Base-by-base conservation (phyloP, 139 green algal genomes). In the Diplosphaera chodatii region DNA sequence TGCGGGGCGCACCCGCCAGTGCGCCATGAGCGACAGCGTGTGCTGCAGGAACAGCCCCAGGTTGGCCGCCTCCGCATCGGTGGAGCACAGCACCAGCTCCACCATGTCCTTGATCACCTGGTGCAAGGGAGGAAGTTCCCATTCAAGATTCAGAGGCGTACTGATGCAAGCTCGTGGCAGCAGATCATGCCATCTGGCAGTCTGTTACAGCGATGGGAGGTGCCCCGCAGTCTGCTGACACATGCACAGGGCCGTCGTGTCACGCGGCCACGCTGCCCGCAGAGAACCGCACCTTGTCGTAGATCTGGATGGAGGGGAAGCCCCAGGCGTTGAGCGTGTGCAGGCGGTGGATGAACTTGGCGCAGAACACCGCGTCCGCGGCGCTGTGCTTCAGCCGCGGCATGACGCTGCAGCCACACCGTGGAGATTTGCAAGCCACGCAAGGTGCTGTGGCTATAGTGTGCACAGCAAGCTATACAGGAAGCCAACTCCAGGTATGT, bases 1-100 rank as follows among this genome's bases (percentile, higher is more conserved):
- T n/a, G n/a, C n/a, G n/a, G n/a, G n/a, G n/a, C 75, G 72, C 71
- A 81, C 70, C 63, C 81, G 64, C 86, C 87, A 92, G 1, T 64
- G 64, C 64, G 77, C 70, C 32, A 91, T 55, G 40, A 80, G 32
- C 22, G 22, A 33, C 4, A 91, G 62, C 25, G 74, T 69, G 62
- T 92, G 82, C 15, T 66, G 40, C 29, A 91, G 56, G 74, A 91
- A 92, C 34, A 83, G 82, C 25, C 81, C 87, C 34, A 94, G 59
- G 71, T 88, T 84, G 70, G 66, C 72, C 28, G 82, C 84, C 79
- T 94, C 88, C 8, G 80, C 66, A 5, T 87, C 71, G 0, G 87
- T 94, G 72, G 75, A 75, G 30, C 71, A 80, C 18, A 76, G 73
- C 63, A 92, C 74, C 63, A 86, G 64, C 22, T 76, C 79, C 16